Evolutionary conservation across 345 rosid species (phyloP).

Genomic region (Syzygium oleosum): DNA sequence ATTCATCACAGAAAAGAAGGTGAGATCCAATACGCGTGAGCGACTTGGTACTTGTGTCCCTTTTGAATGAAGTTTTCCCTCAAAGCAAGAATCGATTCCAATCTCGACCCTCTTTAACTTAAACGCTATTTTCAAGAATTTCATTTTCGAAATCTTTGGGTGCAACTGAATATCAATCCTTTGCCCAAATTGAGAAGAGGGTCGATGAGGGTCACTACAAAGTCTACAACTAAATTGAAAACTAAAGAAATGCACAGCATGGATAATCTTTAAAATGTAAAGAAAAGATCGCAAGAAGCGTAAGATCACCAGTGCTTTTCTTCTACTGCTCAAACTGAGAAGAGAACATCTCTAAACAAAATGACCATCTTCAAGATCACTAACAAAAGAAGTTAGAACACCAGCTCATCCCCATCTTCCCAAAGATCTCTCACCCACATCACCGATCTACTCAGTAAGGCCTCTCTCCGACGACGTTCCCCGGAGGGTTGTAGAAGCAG

Average conservation of each 20-base stretch:
- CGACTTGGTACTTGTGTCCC: not conserved
- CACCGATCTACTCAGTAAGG: conserved; percentile 30
- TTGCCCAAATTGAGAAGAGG: not conserved
- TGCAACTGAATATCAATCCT: not conserved
- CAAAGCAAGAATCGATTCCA: not conserved
- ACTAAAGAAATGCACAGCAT: not conserved
- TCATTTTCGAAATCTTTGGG: not conserved
- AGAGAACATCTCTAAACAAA: not conserved
- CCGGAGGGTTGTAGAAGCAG: conserved; percentile 84
- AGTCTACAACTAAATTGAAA: not conserved
- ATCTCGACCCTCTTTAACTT: not conserved
- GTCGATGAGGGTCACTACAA: not conserved
- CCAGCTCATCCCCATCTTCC: not conserved
- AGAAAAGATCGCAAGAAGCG: not conserved
- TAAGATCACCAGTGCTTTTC: not conserved
- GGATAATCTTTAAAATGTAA: not conserved
- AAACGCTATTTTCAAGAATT: not conserved
- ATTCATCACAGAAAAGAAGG: not conserved
- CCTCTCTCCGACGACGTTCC: conserved; percentile 61
- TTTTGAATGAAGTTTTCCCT: not conserved
- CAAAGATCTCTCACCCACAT: not conserved
- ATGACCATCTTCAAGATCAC: not conserved
- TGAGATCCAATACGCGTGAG: not conserved
- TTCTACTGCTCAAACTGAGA: not conserved
- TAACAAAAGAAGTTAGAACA: not conserved